phyloP scores from a whole-genome alignment of 208 protist species.

The Trypanosoma scelopori region DNA sequence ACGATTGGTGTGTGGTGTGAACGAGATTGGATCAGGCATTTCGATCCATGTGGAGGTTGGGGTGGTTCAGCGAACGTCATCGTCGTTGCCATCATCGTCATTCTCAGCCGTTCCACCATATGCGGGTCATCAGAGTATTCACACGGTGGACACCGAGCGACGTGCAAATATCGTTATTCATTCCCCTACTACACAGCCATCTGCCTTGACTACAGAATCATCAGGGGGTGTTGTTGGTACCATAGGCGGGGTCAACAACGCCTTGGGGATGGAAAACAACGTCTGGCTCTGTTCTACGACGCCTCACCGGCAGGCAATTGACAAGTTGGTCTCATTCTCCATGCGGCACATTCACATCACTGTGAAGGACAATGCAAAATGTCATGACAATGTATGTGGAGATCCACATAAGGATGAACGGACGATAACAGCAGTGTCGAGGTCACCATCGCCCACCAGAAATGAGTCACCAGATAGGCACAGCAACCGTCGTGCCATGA shows the following conservation, averaged over 20 bases:
- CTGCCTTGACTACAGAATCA: not conserved
- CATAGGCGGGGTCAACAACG: not conserved
- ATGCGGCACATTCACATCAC: slow-evolving; percentile 15
- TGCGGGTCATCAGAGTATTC: not conserved
- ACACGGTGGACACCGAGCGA: not conserved
- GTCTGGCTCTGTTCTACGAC: not conserved
- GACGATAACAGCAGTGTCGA: not conserved
- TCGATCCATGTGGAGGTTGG: slow-evolving; percentile 7
- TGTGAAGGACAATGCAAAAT: not conserved
- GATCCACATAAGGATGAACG: not conserved
- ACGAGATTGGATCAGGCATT: slow-evolving; percentile 1
- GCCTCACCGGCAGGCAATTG: slow-evolving; percentile 13
- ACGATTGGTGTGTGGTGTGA: slow-evolving; percentile 32
- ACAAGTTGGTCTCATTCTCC: not conserved
- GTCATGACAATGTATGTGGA: not conserved
- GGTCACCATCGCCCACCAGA: not conserved
- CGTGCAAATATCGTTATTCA: not conserved
- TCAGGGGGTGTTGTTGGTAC: not conserved
- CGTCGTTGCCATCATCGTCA: not conserved
- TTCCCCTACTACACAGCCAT: not conserved
- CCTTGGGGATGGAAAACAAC: slow-evolving; percentile 2
- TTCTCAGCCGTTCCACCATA: too few species aligned
- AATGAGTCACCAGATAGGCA: not conserved
- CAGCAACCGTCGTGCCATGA: not conserved
- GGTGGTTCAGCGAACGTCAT: not conserved